Conservation (phyloP, 352 stramenopile genomes). For the Phytopythium kandeliae region DNA sequence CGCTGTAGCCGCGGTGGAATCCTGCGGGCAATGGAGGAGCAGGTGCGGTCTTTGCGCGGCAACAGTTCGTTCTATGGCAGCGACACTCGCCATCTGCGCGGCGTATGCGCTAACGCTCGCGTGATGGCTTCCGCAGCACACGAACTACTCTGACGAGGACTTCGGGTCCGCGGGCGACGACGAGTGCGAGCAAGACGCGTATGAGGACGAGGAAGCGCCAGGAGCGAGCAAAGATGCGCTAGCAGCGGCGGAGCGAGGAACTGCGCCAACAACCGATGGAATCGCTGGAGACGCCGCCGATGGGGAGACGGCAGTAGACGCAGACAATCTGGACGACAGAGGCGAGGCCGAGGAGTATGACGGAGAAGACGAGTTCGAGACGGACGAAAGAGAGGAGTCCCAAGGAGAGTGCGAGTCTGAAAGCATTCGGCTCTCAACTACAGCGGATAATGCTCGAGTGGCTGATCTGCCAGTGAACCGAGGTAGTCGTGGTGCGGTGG, state of each 20-base stretch:
- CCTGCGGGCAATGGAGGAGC: no score
- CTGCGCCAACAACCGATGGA: no score
- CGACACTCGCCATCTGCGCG: no score
- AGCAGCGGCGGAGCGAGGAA: not conserved
- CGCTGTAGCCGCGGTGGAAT: no score
- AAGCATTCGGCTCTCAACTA: not conserved
- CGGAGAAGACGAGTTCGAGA: slow-evolving; percentile 11
- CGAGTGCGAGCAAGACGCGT: slow-evolving; percentile 13
- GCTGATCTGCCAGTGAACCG: no score
- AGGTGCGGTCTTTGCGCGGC: no score
- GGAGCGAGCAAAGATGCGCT: not conserved
- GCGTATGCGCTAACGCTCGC: no score
- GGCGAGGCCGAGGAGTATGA: slow-evolving; percentile 12
- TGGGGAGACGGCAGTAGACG: not conserved
- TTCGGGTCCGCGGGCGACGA: slow-evolving; percentile 23
- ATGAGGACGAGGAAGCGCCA: slow-evolving; percentile 10
- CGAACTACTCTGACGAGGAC: slow-evolving; percentile 47
- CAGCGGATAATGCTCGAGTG: no score
- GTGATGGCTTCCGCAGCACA: no score
- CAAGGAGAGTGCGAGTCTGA: no score
- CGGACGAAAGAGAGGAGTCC: slow-evolving; percentile 1
- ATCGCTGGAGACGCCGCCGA: not conserved
- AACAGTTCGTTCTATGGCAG: no score
- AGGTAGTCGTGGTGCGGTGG: no score
- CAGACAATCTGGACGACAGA: not conserved